A percentile compares a stretch with the other conserved stretches of the same genome.
Evolutionary conservation across 495 filamentous ascomycete genomes (phyloP).

Genomic region (Hyphodiscus hymeniophilus): DNA sequence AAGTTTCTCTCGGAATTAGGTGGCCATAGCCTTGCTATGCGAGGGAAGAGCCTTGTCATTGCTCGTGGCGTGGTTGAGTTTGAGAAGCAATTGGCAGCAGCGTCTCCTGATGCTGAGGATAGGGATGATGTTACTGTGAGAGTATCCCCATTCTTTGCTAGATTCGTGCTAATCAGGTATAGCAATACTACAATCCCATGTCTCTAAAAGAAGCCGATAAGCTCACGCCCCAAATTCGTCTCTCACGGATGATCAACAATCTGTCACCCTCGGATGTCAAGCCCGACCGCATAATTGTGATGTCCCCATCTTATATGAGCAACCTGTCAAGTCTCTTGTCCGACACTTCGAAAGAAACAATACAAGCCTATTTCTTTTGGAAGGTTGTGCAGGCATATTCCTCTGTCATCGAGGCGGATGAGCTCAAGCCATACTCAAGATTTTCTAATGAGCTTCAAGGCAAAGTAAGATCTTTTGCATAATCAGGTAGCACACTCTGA

Average conservation of each 20-base stretch:
- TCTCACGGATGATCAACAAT: constrained; percentile 42
- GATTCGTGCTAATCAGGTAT: neutral
- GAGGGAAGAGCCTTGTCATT: constrained; percentile 8
- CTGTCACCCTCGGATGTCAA: constrained; percentile 43
- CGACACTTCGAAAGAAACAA: constrained; percentile 36
- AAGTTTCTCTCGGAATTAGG: neutral
- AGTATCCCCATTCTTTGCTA: neutral
- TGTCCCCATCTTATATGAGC: constrained; percentile 47
- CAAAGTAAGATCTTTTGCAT: constrained; percentile 18
- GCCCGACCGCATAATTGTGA: constrained; percentile 46
- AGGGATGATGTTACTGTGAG: constrained; percentile 44
- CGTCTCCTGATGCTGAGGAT: constrained; percentile 49
- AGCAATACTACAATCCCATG: constrained; percentile 49
- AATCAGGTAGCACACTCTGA: constrained; percentile 1
- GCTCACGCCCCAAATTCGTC: constrained; percentile 45
- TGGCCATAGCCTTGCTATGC: constrained; percentile 15
- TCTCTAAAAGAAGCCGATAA: constrained; percentile 42
- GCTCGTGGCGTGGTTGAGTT: constrained; percentile 42
- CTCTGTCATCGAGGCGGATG: constrained; percentile 45
- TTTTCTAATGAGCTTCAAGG: constrained; percentile 51
- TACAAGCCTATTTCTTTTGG: constrained; percentile 53
- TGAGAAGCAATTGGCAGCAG: constrained; percentile 51
- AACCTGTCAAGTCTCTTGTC: constrained; percentile 38
- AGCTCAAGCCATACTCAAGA: constrained; percentile 46
- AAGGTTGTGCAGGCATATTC: constrained; percentile 48